These are phyloP conservation scores for Annulohypoxylon maeteangense DNA, from an alignment of 495 filamentous ascomycete genomes.

Conservation along the genomic window DNA sequence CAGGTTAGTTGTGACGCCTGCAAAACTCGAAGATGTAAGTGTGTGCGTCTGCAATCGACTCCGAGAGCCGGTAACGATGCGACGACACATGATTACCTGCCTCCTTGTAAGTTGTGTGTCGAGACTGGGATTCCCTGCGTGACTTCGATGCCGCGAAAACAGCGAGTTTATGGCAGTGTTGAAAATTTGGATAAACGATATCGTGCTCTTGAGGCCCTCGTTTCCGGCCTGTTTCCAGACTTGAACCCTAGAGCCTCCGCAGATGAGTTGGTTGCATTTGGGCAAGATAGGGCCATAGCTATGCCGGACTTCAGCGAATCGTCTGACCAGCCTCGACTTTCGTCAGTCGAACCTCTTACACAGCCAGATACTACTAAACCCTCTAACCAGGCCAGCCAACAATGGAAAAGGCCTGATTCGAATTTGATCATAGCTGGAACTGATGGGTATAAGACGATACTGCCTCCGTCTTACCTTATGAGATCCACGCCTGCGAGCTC, in stretches of 20 bases:
- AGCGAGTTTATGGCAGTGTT: slow-evolving; percentile 62
- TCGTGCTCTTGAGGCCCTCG: slow-evolving; percentile 57
- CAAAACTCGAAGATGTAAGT: slow-evolving; percentile 54
- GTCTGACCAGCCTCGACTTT: not conserved
- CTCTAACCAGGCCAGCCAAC: not conserved
- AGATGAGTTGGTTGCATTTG: slow-evolving; percentile 51
- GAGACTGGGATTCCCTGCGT: slow-evolving; percentile 56
- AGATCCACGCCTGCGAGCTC: not conserved
- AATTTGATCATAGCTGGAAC: slow-evolving; percentile 30
- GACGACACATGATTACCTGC: slow-evolving; percentile 30
- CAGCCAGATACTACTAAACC: slow-evolving; percentile 1
- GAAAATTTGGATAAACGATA: slow-evolving; percentile 59
- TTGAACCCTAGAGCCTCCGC: slow-evolving; percentile 50
- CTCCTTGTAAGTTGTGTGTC: slow-evolving; percentile 53
- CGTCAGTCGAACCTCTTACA: not conserved
- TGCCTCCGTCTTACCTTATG: slow-evolving; percentile 39
- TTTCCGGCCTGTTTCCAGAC: slow-evolving; percentile 58
- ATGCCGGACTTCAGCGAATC: slow-evolving; percentile 47
- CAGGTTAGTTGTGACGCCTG: slow-evolving; percentile 53
- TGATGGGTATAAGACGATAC: slow-evolving; percentile 21
- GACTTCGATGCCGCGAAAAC: slow-evolving; percentile 60
- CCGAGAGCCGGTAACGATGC: slow-evolving; percentile 21
- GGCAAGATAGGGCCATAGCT: slow-evolving; percentile 42
- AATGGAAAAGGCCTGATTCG: not conserved
- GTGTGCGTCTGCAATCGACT: slow-evolving; percentile 43